These are phyloP conservation scores for Helminthosporium solani DNA, from an alignment of 2,329 filamentous ascomycete species.

Conservation along the genomic window DNA sequence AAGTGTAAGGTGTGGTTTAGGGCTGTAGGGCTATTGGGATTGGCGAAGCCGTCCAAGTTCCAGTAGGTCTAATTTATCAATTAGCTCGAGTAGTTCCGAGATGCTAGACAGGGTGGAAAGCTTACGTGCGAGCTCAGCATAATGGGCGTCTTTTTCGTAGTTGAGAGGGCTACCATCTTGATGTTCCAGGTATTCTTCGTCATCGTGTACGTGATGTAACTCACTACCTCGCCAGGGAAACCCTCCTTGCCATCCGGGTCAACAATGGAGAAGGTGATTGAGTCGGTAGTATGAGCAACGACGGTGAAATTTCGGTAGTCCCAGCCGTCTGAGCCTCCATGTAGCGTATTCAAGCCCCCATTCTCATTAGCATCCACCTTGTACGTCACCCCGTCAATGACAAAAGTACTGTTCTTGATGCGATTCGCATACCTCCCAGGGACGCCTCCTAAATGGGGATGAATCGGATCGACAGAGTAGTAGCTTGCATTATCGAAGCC, in stretches of 20 bases:
- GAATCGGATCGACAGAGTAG: slow-evolving; percentile 64
- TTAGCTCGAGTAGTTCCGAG: neutral
- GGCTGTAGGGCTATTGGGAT: slow-evolving; percentile 64
- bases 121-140: slow-evolving; percentile 72
- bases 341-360: slow-evolving; percentile 60
- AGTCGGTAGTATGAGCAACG: slow-evolving; percentile 63
- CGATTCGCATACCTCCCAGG: slow-evolving; percentile 79
- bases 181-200: slow-evolving; percentile 68
- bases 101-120: neutral
- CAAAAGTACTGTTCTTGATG: slow-evolving; percentile 74
- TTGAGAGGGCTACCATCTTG: slow-evolving; percentile 69
- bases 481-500: slow-evolving; percentile 76
- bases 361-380: slow-evolving; percentile 62
- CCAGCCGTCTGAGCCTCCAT: slow-evolving; percentile 71
- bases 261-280: slow-evolving; percentile 73
- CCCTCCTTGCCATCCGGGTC: slow-evolving; percentile 73
- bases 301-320: slow-evolving; percentile 77
- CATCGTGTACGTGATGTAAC: slow-evolving; percentile 72
- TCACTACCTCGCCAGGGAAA: slow-evolving; percentile 75
- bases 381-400: slow-evolving; percentile 63
- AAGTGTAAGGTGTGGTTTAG: slow-evolving; percentile 73
- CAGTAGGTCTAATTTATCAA: slow-evolving; percentile 64
- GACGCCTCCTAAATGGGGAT: slow-evolving; percentile 71
- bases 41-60: slow-evolving; percentile 79
- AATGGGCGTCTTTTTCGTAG: slow-evolving; percentile 76